Percentiles rank a stretch among this genome's conserved stretches.
Conservation (phyloP, 2,329 filamentous ascomycete genomes). For the Ophiostoma sp. region DNA sequence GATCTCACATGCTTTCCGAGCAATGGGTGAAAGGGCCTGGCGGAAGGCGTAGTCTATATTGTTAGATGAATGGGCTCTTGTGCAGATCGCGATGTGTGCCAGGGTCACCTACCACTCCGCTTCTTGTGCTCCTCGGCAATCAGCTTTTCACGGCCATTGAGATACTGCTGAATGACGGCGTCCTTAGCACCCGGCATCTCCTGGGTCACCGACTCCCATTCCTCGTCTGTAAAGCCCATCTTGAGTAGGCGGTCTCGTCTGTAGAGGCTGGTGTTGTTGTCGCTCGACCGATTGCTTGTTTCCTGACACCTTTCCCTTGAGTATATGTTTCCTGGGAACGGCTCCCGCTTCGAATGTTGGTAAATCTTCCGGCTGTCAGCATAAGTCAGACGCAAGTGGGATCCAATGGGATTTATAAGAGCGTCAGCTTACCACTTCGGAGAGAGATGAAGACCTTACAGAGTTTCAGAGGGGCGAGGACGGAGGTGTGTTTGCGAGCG, state of each 20-base stretch:
- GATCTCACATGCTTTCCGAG: slow-evolving; percentile 69
- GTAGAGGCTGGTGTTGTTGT: background rate
- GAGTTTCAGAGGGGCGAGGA: background rate
- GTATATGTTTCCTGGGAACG: background rate
- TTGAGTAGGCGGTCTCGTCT: background rate
- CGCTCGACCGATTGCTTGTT: background rate
- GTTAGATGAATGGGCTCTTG: background rate
- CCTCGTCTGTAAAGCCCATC: slow-evolving; percentile 40
- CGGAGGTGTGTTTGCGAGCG: no score
- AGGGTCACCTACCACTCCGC: slow-evolving; percentile 61
- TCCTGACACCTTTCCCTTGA: background rate
- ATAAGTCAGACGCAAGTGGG: background rate
- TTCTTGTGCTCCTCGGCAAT: slow-evolving; percentile 76
- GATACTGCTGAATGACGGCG: slow-evolving; percentile 75
- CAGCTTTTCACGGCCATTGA: slow-evolving; percentile 67
- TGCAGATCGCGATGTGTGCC: background rate
- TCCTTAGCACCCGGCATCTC: slow-evolving; percentile 58
- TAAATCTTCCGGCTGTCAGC: background rate
- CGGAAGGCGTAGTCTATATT: slow-evolving; percentile 61
- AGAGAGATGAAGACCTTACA: background rate
- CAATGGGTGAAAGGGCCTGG: slow-evolving; percentile 70
- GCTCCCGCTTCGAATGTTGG: background rate
- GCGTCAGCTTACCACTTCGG: background rate
- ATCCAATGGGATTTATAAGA: background rate
- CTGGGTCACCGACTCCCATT: slow-evolving; percentile 53